Percentiles rank a stretch among this genome's conserved stretches.
phyloP scores from a whole-genome alignment of 768 basidiomycete species.

The Hemileccinum rubropunctum region DNA sequence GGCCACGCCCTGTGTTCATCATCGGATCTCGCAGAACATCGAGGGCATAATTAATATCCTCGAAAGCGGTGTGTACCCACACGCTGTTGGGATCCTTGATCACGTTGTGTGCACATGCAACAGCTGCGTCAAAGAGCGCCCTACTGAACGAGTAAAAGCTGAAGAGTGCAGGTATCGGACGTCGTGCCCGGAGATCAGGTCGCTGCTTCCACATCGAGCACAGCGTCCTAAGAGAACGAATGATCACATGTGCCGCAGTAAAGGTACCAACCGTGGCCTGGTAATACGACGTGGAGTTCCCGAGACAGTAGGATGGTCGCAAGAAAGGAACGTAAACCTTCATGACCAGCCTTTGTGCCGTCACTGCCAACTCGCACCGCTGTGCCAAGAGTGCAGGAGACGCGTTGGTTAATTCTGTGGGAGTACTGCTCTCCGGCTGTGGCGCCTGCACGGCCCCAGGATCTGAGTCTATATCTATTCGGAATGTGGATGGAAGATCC shows the following conservation, averaged over 20 bases:
- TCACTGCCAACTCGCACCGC: slow-evolving; percentile 57
- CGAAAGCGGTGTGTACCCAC: slow-evolving; percentile 46
- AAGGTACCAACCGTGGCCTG: slow-evolving; percentile 58
- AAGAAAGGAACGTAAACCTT: slow-evolving; percentile 71
- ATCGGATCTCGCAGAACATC: slow-evolving; percentile 40
- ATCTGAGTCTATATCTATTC: slow-evolving; percentile 39
- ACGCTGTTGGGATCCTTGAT: slow-evolving; percentile 50
- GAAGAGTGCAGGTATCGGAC: slow-evolving; percentile 44
- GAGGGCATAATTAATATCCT: slow-evolving; percentile 44
- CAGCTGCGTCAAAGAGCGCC: slow-evolving; percentile 62
- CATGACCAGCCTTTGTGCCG: slow-evolving; percentile 59
- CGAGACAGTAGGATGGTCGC: slow-evolving; percentile 30
- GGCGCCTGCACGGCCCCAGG: slow-evolving; percentile 13
- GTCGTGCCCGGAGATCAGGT: slow-evolving; percentile 30
- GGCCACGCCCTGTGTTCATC: slow-evolving; percentile 30
- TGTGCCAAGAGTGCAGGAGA: slow-evolving; percentile 46
- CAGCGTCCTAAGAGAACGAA: slow-evolving; percentile 48
- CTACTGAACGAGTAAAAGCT: slow-evolving; percentile 60
- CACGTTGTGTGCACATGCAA: slow-evolving; percentile 61
- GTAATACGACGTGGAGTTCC: slow-evolving; percentile 36
- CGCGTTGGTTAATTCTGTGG: slow-evolving; percentile 14
- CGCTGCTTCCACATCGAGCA: slow-evolving; percentile 39
- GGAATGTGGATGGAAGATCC: slow-evolving; percentile 50
- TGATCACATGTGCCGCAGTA: slow-evolving; percentile 63
- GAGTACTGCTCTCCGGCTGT: slow-evolving; percentile 6